Conservation (phyloP, 2,329 filamentous ascomycete genomes). For the Scolecobasidium constrictum region DNA sequence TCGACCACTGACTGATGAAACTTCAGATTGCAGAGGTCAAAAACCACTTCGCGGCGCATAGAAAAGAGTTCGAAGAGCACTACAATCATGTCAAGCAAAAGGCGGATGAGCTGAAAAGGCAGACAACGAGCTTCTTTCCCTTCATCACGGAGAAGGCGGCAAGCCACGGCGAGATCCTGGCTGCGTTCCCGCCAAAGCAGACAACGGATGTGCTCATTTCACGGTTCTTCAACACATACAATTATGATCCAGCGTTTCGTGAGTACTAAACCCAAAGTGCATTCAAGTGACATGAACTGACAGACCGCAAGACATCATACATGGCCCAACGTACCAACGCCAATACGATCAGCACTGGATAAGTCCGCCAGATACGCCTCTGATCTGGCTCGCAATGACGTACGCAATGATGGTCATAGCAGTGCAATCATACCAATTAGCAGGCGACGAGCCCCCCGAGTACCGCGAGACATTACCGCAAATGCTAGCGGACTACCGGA, state of each 20-base stretch:
- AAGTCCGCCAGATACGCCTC: conserved; percentile 58
- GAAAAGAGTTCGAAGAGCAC: conserved; percentile 78
- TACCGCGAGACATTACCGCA: conserved; percentile 54
- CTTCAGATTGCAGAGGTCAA: conserved; percentile 77
- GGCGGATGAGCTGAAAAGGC: conserved; percentile 41
- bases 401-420: conserved; percentile 69
- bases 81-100: conserved; percentile 61
- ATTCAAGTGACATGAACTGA: background rate
- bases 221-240: conserved; percentile 83
- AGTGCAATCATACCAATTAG: conserved; percentile 68
- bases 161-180: conserved; percentile 65
- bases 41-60: conserved; percentile 76
- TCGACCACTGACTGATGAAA: conserved; percentile 1
- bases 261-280: conserved; percentile 24
- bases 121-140: conserved; percentile 62
- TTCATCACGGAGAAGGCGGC: conserved; percentile 61
- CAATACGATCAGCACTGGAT: conserved; percentile 60
- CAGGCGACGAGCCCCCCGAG: conserved; percentile 69
- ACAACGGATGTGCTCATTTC: conserved; percentile 76
- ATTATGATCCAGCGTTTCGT: conserved; percentile 52
- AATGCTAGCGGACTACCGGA: conserved; percentile 46
- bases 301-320: conserved; percentile 28
- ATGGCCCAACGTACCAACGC: conserved; percentile 71
- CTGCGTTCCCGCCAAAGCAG: conserved; percentile 68
- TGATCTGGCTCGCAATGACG: conserved; percentile 69